Conservation (phyloP, 2,329 filamentous ascomycete genomes). For the Ceratocystis papillata region DNA sequence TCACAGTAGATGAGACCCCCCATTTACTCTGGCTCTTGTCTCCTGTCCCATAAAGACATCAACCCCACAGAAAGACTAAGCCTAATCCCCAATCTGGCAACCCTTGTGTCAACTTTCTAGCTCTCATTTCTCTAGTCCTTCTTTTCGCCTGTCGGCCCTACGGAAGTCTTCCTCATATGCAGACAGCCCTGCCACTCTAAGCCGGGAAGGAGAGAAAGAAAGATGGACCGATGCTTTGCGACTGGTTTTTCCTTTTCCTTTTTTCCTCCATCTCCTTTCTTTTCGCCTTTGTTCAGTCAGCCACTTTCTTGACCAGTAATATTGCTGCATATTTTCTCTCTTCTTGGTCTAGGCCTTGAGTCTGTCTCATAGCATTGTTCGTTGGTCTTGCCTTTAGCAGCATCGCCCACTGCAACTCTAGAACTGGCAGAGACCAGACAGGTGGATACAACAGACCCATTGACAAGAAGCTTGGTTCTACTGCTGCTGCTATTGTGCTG, state of each 20-base stretch:
- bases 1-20: too few relatives aligned
- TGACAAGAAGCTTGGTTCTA: neutral
- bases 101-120: neutral
- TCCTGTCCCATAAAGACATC: neutral
- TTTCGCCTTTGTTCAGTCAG: neutral
- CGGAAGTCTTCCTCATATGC: conserved; percentile 15
- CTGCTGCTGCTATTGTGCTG: neutral
- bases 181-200: neutral
- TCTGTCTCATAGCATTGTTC: conserved; percentile 3
- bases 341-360: conserved; percentile 2
- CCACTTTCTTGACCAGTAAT: conserved; percentile 8
- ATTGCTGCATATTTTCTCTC: conserved; percentile 9
- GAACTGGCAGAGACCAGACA: too few relatives aligned
- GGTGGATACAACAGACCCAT: too few relatives aligned
- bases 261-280: neutral
- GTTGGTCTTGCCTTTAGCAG: neutral
- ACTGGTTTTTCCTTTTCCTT: neutral
- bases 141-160: conserved; percentile 9
- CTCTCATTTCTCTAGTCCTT: neutral
- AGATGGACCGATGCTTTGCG: neutral
- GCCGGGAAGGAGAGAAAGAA: neutral
- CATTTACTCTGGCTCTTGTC: neutral
- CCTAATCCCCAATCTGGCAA: conserved; percentile 2
- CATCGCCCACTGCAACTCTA: too few relatives aligned
- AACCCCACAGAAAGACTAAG: neutral